These are phyloP conservation scores for Xylaria acuta DNA, from an alignment of 495 filamentous ascomycete species.

Conservation along the genomic window DNA sequence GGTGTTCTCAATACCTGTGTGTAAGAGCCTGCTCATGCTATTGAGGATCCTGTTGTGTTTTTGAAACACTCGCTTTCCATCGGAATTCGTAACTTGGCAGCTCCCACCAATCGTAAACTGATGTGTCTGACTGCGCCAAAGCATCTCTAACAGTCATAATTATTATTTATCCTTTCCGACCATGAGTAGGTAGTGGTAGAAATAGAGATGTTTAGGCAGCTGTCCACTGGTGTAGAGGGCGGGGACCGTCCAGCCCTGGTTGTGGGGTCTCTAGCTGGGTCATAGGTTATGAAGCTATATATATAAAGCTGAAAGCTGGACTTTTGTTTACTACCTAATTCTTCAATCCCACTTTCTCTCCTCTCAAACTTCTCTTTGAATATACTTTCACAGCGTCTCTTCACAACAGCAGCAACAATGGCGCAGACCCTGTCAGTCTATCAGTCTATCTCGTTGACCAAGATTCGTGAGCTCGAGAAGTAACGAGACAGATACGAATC, in stretches of 20 bases:
- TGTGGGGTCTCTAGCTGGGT: neutral
- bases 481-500: conserved; percentile 61
- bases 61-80: neutral
- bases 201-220: conserved; percentile 12
- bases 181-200: neutral
- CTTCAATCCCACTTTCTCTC: neutral
- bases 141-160: neutral
- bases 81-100: neutral
- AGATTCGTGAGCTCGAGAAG: conserved; percentile 67
- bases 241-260: neutral
- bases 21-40: neutral
- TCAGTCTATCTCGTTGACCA: conserved; percentile 70
- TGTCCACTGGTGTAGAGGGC: neutral
- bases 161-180: neutral
- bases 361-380: neutral
- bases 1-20: neutral
- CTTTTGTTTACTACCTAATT: neutral
- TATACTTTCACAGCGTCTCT: neutral
- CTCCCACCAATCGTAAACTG: neutral
- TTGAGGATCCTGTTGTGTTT: neutral
- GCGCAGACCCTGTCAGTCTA: conserved; percentile 42
- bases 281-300: neutral
- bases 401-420: conserved; percentile 33
- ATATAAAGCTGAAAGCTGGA: neutral
- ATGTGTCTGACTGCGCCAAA: neutral